Conservation (phyloP, 768 basidiomycete genomes). For the Collybiopsis luxurians region DNA sequence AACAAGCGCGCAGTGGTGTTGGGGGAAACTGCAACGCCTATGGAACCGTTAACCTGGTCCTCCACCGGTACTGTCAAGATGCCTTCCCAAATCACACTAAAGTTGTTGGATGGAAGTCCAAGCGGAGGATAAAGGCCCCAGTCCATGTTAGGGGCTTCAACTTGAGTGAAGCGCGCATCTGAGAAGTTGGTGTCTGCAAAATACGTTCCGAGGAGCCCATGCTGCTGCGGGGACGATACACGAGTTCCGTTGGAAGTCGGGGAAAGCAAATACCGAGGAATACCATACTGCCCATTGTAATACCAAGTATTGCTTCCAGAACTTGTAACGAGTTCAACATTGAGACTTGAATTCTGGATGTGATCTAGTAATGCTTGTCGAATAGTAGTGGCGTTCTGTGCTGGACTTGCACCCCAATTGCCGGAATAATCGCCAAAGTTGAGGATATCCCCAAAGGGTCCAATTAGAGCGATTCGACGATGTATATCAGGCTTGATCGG, state of each 20-base stretch:
- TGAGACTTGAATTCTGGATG: slow-evolving; percentile 2
- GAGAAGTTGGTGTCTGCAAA: slow-evolving; percentile 21
- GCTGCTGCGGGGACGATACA: background rate
- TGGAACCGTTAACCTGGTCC: slow-evolving; percentile 18
- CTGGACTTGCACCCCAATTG: slow-evolving; percentile 20
- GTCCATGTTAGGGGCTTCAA: slow-evolving; percentile 22
- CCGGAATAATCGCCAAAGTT: slow-evolving; percentile 26
- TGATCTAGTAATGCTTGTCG: slow-evolving; percentile 18
- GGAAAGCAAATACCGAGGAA: slow-evolving; percentile 21
- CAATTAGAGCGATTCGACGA: slow-evolving; percentile 19
- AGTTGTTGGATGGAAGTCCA: slow-evolving; percentile 24
- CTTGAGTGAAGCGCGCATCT: slow-evolving; percentile 13
- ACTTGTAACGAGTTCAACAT: slow-evolving; percentile 16
- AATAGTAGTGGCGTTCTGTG: slow-evolving; percentile 13
- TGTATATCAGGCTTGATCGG: slow-evolving; percentile 13
- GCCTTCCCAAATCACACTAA: slow-evolving; percentile 24
- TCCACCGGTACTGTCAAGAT: slow-evolving; percentile 20
- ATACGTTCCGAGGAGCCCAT: slow-evolving; percentile 16
- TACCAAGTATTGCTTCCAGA: slow-evolving; percentile 22
- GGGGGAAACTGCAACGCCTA: slow-evolving; percentile 20
- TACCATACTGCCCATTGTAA: slow-evolving; percentile 22
- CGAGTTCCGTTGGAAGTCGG: background rate
- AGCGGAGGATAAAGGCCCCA: slow-evolving; percentile 24
- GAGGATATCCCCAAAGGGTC: slow-evolving; percentile 20
- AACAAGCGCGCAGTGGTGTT: slow-evolving; percentile 21